Base-by-base conservation (phyloP, 176 grass and related monocot genomes). In the Musa itinerans region DNA sequence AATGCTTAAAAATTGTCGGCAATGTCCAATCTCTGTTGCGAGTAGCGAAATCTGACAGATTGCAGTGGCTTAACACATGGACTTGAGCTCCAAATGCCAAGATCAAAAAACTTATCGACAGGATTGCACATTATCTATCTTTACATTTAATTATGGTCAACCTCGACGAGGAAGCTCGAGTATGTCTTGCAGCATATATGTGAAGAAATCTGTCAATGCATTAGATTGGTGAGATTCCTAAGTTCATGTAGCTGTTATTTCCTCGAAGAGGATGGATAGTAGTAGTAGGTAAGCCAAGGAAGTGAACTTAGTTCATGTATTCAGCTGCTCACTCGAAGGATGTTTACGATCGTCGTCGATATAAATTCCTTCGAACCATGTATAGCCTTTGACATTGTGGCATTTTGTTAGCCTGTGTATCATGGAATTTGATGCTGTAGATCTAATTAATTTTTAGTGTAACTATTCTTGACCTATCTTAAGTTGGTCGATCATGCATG, bases 1-100 rank as follows among this genome's bases (percentile, higher is more conserved):
- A 79, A 73, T 83, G 76, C 87, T 97, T 29, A 84, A 78, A 23
- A 84, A 89, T 76, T 89, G 83, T 76, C 87, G 89, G 52, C 87
- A 83, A 68, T 85, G 83, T 79, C 83, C 84, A 51, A 80, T 93
- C 63, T 89, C 86, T 70, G 76, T 88, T 73, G 75, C 85, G 13
- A 83, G 88, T 53, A 83, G 83, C 53, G 57, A 57, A 77, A 70
- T 62, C 68, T 16, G 77, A 83, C 29, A 88, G 78, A 54, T 81
- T 78, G 73, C 43, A 74, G 9, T 71, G 17, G 63, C 54, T 25
- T 16, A 62, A 34, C 24, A 26, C 65, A 24, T 68, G 10, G 34
- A 43, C 34, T 43, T 43, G 34, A 27, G 34, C 4, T 43, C 34
- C 34, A 43, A 43, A 43, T 43, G 34, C 34, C 34, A 43, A 43